Evolutionary conservation across 2,329 filamentous ascomycete genomes (phyloP).

Genomic region (Neocucurbitaria cava): DNA sequence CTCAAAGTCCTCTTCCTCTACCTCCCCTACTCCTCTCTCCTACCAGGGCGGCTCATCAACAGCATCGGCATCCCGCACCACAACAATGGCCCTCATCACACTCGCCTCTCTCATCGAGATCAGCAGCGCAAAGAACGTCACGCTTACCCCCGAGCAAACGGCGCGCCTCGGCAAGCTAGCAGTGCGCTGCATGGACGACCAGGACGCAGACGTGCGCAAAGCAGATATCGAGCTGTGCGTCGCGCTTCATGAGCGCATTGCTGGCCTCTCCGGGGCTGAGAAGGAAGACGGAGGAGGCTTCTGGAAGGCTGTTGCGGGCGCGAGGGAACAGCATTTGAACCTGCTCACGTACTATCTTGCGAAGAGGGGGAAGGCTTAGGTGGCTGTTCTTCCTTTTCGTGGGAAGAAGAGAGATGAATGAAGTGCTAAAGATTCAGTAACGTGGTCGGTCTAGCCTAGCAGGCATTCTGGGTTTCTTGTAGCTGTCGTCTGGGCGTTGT

Average conservation of each 20-base stretch:
- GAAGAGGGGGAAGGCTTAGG: slow-evolving; percentile 39
- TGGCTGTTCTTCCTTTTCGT: slow-evolving; percentile 13
- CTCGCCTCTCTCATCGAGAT: slow-evolving; percentile 48
- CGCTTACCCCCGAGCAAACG: slow-evolving; percentile 43
- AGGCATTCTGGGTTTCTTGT: too few relatives aligned
- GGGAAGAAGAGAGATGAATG: slow-evolving; percentile 1
- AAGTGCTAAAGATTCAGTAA: too few relatives aligned
- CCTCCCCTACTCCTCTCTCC: too few relatives aligned
- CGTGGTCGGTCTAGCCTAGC: too few relatives aligned
- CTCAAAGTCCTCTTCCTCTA: slow-evolving; percentile 44
- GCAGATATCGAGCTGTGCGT: slow-evolving; percentile 83
- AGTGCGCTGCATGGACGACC: slow-evolving; percentile 47
- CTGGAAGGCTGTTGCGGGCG: slow-evolving; percentile 69
- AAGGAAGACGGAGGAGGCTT: slow-evolving; percentile 58
- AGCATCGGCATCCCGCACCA: slow-evolving; percentile 38
- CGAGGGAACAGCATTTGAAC: slow-evolving; percentile 76
- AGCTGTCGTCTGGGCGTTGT: too few relatives aligned
- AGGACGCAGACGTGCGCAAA: slow-evolving; percentile 59
- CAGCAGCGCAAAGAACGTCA: slow-evolving; percentile 39
- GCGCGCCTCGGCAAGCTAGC: slow-evolving; percentile 49
- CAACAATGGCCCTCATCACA: slow-evolving; percentile 50
- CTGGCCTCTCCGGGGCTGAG: slow-evolving; percentile 35
- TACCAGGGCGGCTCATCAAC: too few relatives aligned
- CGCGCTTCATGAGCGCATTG: slow-evolving; percentile 64
- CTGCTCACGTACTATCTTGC: slow-evolving; percentile 83